Evolutionary conservation across 768 basidiomycete species (phyloP).

Genomic region (Hemileccinum impolitum): DNA sequence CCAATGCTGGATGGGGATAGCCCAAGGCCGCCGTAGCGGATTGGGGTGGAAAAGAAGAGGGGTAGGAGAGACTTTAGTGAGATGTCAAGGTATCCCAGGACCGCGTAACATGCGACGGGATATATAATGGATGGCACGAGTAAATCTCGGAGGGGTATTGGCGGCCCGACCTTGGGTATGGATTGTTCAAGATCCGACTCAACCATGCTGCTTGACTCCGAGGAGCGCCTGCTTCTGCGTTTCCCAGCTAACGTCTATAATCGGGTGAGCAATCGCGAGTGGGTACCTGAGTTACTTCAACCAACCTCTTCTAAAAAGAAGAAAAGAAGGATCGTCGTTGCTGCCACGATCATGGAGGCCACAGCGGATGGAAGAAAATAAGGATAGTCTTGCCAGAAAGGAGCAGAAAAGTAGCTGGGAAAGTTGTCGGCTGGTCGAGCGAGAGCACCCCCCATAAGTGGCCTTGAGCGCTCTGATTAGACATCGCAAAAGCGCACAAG

Average conservation of each 20-base stretch:
- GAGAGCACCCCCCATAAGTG: constrained; percentile 52
- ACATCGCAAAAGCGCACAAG: background rate
- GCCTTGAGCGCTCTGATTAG: constrained; percentile 7
- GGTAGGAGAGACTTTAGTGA: constrained; percentile 36
- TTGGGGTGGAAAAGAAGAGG: constrained; percentile 38
- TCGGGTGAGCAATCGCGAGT: constrained; percentile 5
- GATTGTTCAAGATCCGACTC: constrained; percentile 4
- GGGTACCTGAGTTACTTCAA: background rate
- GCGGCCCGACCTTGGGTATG: constrained; percentile 15
- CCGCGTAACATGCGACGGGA: constrained; percentile 33
- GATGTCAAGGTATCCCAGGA: constrained; percentile 38
- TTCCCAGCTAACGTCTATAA: constrained; percentile 11
- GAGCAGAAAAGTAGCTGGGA: constrained; percentile 42
- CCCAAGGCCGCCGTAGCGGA: constrained; percentile 37
- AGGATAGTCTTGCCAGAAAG: constrained; percentile 51
- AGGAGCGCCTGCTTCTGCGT: background rate
- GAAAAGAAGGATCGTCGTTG: constrained; percentile 41
- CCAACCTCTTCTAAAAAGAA: constrained; percentile 55
- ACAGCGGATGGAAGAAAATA: constrained; percentile 65
- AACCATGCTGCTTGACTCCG: background rate
- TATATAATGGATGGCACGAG: constrained; percentile 31
- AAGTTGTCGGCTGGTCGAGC: constrained; percentile 52
- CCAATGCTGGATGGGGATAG: constrained; percentile 38
- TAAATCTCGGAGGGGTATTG: constrained; percentile 42
- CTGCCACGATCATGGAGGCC: constrained; percentile 47